phyloP scores from a whole-genome alignment of 2,329 filamentous ascomycete genomes.

The Botrytis cinerea region DNA sequence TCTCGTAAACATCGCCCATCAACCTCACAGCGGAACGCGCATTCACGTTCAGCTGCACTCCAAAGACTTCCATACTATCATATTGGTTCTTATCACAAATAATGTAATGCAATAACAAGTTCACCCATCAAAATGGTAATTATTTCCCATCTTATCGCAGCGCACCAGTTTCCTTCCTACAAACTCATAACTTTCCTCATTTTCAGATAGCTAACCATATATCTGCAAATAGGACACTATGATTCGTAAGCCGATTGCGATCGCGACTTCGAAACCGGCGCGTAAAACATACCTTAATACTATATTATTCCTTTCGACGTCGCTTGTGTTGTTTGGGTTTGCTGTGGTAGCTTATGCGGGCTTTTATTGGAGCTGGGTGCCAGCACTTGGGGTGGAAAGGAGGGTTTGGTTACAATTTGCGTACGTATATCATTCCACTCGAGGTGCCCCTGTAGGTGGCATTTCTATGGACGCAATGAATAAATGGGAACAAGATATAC shows the following conservation, averaged over 20 bases:
- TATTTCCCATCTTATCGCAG: background rate
- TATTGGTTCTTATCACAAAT: background rate
- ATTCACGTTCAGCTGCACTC: background rate
- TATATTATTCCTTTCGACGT: slow-evolving; percentile 46
- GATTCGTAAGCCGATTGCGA: slow-evolving; percentile 54
- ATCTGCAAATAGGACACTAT: slow-evolving; percentile 49
- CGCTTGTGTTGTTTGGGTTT: slow-evolving; percentile 56
- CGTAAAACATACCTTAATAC: slow-evolving; percentile 64
- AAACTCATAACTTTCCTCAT: background rate
- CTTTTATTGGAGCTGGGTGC: slow-evolving; percentile 71
- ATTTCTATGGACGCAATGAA: background rate
- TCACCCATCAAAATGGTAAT: background rate
- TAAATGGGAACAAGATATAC: background rate
- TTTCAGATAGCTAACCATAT: background rate
- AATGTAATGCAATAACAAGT: background rate
- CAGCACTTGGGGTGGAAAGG: slow-evolving; percentile 62
- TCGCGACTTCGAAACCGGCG: slow-evolving; percentile 61
- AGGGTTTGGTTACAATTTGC: slow-evolving; percentile 68
- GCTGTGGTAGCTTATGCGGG: slow-evolving; percentile 62
- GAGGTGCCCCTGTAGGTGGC: background rate
- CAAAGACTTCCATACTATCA: background rate
- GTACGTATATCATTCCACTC: slow-evolving; percentile 40
- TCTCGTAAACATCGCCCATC: slow-evolving; percentile 8
- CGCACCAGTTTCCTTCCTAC: background rate
- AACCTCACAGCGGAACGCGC: slow-evolving; percentile 16